A percentile compares a stretch with the other conserved stretches of the same genome.
Evolutionary conservation across 495 filamentous ascomycete species (phyloP).

Genomic region (Penicillium dipodomyicola): DNA sequence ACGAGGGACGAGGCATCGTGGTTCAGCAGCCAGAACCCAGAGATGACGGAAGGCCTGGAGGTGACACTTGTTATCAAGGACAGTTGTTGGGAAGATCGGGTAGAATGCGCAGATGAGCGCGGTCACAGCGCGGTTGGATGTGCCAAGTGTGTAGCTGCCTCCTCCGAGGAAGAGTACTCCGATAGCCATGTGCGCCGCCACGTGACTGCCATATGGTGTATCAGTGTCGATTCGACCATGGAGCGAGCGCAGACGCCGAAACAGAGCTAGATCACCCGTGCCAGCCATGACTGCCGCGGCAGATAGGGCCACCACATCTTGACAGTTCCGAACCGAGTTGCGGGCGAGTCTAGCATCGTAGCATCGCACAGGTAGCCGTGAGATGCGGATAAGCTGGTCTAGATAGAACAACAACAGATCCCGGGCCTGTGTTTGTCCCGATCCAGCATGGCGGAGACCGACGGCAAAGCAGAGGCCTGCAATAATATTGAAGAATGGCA

Average conservation of each 20-base stretch:
- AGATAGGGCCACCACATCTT: conserved; percentile 78
- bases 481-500: conserved; percentile 91
- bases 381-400: conserved; percentile 81
- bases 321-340: conserved; percentile 82
- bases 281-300: conserved; percentile 92
- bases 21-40: conserved; percentile 92
- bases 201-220: conserved; percentile 87
- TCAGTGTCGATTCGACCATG: conserved; percentile 85
- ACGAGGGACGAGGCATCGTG: conserved; percentile 79
- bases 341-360: conserved; percentile 82
- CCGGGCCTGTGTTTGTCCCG: conserved; percentile 63
- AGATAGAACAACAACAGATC: conserved; percentile 82
- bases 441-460: conserved; percentile 84
- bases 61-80: conserved; percentile 91
- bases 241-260: conserved; percentile 81
- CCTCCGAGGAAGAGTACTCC: conserved; percentile 89
- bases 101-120: conserved; percentile 90
- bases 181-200: conserved; percentile 88
- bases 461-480: conserved; percentile 85
- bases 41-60: conserved; percentile 96
- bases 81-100: conserved; percentile 81
- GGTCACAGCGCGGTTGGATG: conserved; percentile 80
- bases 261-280: conserved; percentile 83
- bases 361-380: conserved; percentile 59
- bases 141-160: conserved; percentile 88